A percentile compares a stretch with the other conserved stretches of the same genome.
These are phyloP conservation scores for Scenedesmus sp. DNA, from an alignment of 163 green algal species.

Conservation along the genomic window DNA sequence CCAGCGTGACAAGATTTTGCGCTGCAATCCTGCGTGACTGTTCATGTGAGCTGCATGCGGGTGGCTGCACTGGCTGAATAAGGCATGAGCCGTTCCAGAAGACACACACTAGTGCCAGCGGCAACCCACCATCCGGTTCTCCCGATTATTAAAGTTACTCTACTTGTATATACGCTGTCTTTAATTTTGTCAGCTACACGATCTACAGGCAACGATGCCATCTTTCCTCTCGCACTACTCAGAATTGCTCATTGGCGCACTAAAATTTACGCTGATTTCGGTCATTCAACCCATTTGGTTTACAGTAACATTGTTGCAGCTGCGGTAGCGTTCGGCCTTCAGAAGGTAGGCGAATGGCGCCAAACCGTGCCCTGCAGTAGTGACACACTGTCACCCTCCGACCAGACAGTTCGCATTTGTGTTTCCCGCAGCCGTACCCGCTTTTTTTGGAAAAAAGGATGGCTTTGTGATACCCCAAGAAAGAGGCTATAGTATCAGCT, in stretches of 20 bases:
- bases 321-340: too few species aligned
- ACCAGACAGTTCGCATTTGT: too few species aligned
- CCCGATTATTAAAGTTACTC: conserved; percentile 33
- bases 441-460: too few species aligned
- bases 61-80: neutral
- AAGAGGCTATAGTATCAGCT: too few species aligned
- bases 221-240: neutral
- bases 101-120: neutral
- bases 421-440: too few species aligned
- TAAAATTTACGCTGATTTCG: too few species aligned
- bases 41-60: neutral
- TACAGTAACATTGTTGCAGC: too few species aligned
- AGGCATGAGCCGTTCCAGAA: neutral
- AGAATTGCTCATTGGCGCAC: neutral
- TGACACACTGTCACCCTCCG: too few species aligned
- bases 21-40: neutral
- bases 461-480: too few species aligned
- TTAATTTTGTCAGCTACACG: conserved; percentile 19
- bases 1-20: neutral
- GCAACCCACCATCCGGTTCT: conserved; percentile 28
- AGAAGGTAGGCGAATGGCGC: too few species aligned
- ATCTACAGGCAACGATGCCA: conserved; percentile 21
- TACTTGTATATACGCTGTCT: conserved; percentile 20
- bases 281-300: too few species aligned
- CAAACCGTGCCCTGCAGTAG: too few species aligned